Evolutionary conservation across 495 filamentous ascomycete species (phyloP).

Genomic region (Penicillium roqueforti): DNA sequence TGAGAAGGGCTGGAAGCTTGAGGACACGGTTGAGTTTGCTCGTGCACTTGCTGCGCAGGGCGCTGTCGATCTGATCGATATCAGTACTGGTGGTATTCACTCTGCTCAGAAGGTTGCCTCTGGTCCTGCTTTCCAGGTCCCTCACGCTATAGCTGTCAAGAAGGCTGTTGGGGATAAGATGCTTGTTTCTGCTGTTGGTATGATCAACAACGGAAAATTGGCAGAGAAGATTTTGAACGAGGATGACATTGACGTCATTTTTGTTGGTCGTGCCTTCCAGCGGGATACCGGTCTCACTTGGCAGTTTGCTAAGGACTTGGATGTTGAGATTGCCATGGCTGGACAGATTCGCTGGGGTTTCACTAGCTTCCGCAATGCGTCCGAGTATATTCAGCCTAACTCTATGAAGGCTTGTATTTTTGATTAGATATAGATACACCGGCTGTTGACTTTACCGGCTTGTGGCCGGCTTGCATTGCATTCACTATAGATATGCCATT

Average conservation of each 20-base stretch:
- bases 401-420: constrained; percentile 35
- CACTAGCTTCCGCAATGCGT: constrained; percentile 35
- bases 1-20: constrained; percentile 53
- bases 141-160: constrained; percentile 59
- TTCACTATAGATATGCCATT: neutral
- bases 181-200: constrained; percentile 59
- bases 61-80: constrained; percentile 61
- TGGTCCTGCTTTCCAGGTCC: constrained; percentile 61
- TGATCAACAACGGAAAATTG: constrained; percentile 55
- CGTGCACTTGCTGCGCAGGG: constrained; percentile 51
- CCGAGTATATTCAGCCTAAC: constrained; percentile 36
- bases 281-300: constrained; percentile 66
- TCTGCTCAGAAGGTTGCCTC: constrained; percentile 53
- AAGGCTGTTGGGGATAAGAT: constrained; percentile 58
- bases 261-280: constrained; percentile 65
- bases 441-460: neutral
- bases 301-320: constrained; percentile 65
- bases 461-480: neutral
- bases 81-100: constrained; percentile 59
- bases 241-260: constrained; percentile 54
- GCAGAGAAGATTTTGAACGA: constrained; percentile 57
- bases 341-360: constrained; percentile 64
- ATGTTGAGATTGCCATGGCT: constrained; percentile 55
- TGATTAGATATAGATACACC: constrained; percentile 23
- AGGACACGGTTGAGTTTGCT: constrained; percentile 55